Conservation (phyloP, 139 green algal genomes). For the Pleodorina starrii region DNA sequence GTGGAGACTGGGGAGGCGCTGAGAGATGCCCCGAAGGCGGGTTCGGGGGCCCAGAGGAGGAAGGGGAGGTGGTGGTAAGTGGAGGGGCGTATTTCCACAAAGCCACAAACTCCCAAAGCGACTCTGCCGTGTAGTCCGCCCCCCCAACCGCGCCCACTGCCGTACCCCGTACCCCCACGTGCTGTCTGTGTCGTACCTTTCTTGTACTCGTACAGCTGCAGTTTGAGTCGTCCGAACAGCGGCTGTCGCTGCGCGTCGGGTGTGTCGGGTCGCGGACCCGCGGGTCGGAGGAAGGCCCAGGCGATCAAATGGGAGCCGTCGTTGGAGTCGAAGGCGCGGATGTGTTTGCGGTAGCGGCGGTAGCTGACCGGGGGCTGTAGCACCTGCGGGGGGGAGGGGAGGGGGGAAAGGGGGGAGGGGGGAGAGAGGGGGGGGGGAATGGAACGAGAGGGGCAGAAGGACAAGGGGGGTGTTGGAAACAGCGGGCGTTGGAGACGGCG, state of each 20-base stretch:
- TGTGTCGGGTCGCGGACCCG: constrained; percentile 17
- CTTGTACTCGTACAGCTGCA: constrained; percentile 67
- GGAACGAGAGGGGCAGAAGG: background rate
- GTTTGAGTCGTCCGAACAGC: constrained; percentile 54
- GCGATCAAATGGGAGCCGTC: constrained; percentile 53
- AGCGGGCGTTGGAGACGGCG: background rate
- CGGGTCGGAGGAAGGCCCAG: constrained; percentile 67
- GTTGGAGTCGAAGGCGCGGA: constrained; percentile 27
- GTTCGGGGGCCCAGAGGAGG: too few relatives aligned
- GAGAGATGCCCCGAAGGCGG: too few relatives aligned
- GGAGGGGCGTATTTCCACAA: too few relatives aligned
- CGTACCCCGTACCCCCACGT: too few relatives aligned
- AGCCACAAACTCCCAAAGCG: too few relatives aligned
- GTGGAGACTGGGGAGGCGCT: too few relatives aligned
- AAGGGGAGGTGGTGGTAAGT: too few relatives aligned
- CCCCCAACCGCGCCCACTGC: too few relatives aligned
- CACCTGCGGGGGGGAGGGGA: constrained; percentile 46
- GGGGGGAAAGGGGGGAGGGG: too few relatives aligned
- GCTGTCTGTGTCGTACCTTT: too few relatives aligned
- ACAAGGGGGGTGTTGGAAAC: background rate
- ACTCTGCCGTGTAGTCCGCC: too few relatives aligned
- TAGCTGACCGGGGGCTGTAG: constrained; percentile 64
- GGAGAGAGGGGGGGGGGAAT: background rate
- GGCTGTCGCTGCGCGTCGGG: background rate
- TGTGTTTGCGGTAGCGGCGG: constrained; percentile 56